phyloP scores from a whole-genome alignment of 495 filamentous ascomycete species.

The Penicillium goetzii region DNA sequence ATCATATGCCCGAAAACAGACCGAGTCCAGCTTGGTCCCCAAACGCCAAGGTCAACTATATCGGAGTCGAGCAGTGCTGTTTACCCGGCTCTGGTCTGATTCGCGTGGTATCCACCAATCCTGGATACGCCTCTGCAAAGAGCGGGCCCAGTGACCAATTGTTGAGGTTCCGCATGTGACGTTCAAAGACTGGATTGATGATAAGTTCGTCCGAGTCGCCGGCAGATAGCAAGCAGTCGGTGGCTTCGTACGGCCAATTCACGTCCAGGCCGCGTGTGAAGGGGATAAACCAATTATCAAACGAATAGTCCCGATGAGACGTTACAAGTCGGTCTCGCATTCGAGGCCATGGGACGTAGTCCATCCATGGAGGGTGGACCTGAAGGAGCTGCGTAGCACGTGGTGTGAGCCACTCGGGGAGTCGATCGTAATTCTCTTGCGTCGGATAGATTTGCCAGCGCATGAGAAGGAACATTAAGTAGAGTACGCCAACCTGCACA shows the following conservation, averaged over 20 bases:
- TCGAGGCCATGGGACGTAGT: slow-evolving; percentile 73
- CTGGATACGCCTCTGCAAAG: slow-evolving; percentile 67
- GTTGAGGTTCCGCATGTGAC: slow-evolving; percentile 65
- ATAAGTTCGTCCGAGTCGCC: slow-evolving; percentile 61
- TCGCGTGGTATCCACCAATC: slow-evolving; percentile 55
- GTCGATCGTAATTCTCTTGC: slow-evolving; percentile 68
- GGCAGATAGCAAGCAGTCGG: slow-evolving; percentile 59
- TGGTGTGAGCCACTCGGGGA: slow-evolving; percentile 70
- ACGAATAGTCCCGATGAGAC: slow-evolving; percentile 55
- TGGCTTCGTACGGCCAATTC: slow-evolving; percentile 78
- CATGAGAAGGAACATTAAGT: slow-evolving; percentile 81
- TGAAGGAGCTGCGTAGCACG: slow-evolving; percentile 61
- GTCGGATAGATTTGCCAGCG: slow-evolving; percentile 80
- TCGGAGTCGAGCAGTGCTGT: background rate
- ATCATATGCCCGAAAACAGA: slow-evolving; percentile 4
- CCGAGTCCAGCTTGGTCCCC: slow-evolving; percentile 17
- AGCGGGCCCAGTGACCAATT: slow-evolving; percentile 79
- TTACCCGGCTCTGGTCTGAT: slow-evolving; percentile 41
- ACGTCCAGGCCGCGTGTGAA: slow-evolving; percentile 72
- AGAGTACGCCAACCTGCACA: slow-evolving; percentile 78
- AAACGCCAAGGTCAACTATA: background rate
- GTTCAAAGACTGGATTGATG: slow-evolving; percentile 81
- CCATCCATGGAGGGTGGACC: slow-evolving; percentile 76
- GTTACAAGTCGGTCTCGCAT: slow-evolving; percentile 68
- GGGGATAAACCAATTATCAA: slow-evolving; percentile 80